Evolutionary conservation across 2,329 filamentous ascomycete species (phyloP), one percentile per base, ranked within the genome.

Genomic region (Camptophora hylomeconis): DNA sequence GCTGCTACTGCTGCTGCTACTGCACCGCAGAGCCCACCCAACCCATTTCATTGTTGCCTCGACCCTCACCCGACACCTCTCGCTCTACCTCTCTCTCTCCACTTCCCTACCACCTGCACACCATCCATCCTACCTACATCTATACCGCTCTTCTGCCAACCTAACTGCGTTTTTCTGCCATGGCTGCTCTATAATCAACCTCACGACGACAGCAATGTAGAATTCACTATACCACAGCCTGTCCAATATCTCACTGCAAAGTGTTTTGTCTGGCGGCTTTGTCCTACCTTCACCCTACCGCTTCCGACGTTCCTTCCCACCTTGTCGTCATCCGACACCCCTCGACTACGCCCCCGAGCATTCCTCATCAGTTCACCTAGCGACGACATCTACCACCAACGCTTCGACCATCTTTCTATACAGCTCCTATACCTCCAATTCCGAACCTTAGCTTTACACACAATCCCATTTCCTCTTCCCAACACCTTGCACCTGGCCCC

Each of bases 261-360:
- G 29, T 26, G 29, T 31, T 23, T 31, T 31, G 17, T 31, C 13
- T 26, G 29, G 29, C 23, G 26, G 29, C 29, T 31, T n/a, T 10
- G 23, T 26, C 17, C 22, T 30, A 5, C 24, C 14, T 26, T 13
- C 9, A 24, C 12, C 14, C 22, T 17, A 14, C 17, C 29, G n/a
- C n/a, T 24, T 16, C 29, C 29, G 29, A 31, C 29, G 29, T 31
- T 26, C 29, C 29, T 22, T 31, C 23, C 21, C 9, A 12, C 13
- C 17, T 21, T n/a, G n/a, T n/a, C n/a, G n/a, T n/a, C n/a, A n/a
- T 13, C 26, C 10, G 22, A 17, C 17, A 15, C 26, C 13, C 20
- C 26, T 12, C 16, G 26, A 18, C 26, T 19, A 17, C 7, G 26
- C n/a, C 16, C n/a, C 11, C 19, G 18, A n/a, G 23, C 29, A 31